Conservation (phyloP, 306 rosid genomes). For the Vicia villosa region DNA sequence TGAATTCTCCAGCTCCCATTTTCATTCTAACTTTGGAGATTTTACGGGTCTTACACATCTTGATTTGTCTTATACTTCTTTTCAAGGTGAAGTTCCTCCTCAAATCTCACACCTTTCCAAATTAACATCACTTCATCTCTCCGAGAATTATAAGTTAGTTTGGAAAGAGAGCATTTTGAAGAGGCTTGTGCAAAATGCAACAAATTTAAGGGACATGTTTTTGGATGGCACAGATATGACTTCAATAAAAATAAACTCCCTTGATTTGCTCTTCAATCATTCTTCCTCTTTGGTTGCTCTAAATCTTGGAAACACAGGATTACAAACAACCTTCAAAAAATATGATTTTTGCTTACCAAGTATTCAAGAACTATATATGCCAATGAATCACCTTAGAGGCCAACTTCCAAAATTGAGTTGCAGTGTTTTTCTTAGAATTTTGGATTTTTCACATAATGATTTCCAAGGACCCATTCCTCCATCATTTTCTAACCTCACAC, state of each 20-base stretch:
- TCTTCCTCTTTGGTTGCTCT: slow-evolving; percentile 32
- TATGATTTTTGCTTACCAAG: slow-evolving; percentile 24
- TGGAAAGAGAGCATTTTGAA: slow-evolving; percentile 10
- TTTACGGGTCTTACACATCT: not conserved
- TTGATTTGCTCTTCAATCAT: not conserved
- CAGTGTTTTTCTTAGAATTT: not conserved
- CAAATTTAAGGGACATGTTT: not conserved
- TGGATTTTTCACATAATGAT: not conserved
- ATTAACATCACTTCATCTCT: slow-evolving; percentile 1
- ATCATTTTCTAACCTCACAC: slow-evolving; percentile 8
- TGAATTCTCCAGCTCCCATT: not conserved
- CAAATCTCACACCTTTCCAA: slow-evolving; percentile 20
- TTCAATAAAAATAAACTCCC: not conserved
- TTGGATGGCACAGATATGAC: not conserved
- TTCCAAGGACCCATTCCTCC: not conserved
- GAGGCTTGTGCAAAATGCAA: slow-evolving; percentile 14
- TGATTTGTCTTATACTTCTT: not conserved
- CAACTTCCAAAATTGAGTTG: slow-evolving; percentile 15
- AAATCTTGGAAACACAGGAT: not conserved
- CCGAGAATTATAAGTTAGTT: not conserved
- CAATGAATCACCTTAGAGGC: not conserved
- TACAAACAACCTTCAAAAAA: not conserved
- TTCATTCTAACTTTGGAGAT: not conserved
- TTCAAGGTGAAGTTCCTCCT: not conserved
- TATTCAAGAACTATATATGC: not conserved